Conservation (phyloP, 140 eudicot species). For the Cichorium intybus region DNA sequence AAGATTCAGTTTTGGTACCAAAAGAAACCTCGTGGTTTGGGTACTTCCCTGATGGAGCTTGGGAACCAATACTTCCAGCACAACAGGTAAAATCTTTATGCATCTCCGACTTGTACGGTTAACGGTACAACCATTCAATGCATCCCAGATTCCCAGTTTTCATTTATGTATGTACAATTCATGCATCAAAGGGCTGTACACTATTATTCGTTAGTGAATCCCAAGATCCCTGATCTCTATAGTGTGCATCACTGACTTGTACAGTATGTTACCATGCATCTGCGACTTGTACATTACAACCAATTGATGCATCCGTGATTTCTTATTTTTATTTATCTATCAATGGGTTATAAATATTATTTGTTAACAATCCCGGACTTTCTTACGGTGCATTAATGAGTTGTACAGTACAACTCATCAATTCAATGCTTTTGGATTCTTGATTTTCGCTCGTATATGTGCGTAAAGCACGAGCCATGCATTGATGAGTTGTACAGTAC, state of each 20-base stretch:
- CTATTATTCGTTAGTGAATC: no score
- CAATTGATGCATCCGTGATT: no score
- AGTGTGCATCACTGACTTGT: no score
- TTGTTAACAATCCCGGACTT: no score
- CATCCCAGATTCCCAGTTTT: not conserved
- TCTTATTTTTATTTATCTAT: no score
- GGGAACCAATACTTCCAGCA: conserved; percentile 60
- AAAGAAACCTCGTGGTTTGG: conserved; percentile 92
- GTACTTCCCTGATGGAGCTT: conserved; percentile 78
- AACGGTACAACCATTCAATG: not conserved
- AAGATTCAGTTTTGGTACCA: conserved; percentile 74
- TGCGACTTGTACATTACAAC: no score
- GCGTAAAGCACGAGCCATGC: no score
- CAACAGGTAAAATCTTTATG: conserved; percentile 53
- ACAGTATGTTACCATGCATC: no score
- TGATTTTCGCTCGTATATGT: no score
- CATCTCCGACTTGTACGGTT: not conserved
- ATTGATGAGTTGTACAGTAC: not conserved
- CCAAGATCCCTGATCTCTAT: no score
- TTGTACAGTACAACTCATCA: conserved; percentile 11
- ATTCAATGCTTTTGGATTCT: not conserved
- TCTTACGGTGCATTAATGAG: conserved; percentile 12
- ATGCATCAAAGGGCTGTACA: not conserved
- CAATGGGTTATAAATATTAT: no score
- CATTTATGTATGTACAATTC: not conserved